These are phyloP conservation scores for Claviceps monticola DNA, from an alignment of 2,329 filamentous ascomycete genomes.

Conservation along the genomic window DNA sequence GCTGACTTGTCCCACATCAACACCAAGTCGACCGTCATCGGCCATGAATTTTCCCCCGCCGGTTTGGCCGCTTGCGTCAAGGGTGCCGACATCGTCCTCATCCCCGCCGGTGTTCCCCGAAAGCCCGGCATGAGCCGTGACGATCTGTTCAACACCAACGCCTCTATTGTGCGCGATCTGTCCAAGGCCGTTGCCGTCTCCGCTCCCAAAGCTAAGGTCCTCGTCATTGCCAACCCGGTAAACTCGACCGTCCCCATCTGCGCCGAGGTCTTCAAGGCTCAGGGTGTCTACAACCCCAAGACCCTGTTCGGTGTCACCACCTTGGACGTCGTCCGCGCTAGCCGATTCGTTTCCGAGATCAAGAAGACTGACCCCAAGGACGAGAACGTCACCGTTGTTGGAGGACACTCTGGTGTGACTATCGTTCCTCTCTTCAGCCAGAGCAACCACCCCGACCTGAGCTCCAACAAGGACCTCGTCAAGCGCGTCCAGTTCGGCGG, in stretches of 20 bases:
- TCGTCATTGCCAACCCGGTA: constrained; percentile 98
- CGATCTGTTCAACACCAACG: constrained; percentile 99
- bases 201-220: constrained; percentile 82
- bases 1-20: constrained; percentile 98
- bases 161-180: constrained; percentile 95
- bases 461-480: constrained; percentile 66
- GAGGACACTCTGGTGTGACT: constrained; percentile 94
- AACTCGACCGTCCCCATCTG: constrained; percentile 99
- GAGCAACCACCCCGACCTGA: constrained; percentile 73
- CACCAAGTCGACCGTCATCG: constrained; percentile 89
- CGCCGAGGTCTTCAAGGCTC: constrained; percentile 90
- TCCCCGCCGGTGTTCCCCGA: constrained; percentile 95
- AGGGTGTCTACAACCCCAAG: constrained; percentile 97
- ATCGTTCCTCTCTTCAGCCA: constrained; percentile 97
- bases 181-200: constrained; percentile 87
- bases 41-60: constrained; percentile 64
- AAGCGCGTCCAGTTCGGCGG: constrained; percentile 97
- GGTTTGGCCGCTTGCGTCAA: constrained; percentile 71
- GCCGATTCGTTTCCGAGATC: constrained; percentile 92
- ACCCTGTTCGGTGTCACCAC: constrained; percentile 98
- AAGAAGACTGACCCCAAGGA: constrained; percentile 80
- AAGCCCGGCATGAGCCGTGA: constrained; percentile 99
- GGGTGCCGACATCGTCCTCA: constrained; percentile 86
- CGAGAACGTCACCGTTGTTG: constrained; percentile 92
- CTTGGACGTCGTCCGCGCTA: constrained; percentile 94